Evolutionary conservation across 2,329 filamentous ascomycete species (phyloP).

Genomic region (Ophiostoma montium): DNA sequence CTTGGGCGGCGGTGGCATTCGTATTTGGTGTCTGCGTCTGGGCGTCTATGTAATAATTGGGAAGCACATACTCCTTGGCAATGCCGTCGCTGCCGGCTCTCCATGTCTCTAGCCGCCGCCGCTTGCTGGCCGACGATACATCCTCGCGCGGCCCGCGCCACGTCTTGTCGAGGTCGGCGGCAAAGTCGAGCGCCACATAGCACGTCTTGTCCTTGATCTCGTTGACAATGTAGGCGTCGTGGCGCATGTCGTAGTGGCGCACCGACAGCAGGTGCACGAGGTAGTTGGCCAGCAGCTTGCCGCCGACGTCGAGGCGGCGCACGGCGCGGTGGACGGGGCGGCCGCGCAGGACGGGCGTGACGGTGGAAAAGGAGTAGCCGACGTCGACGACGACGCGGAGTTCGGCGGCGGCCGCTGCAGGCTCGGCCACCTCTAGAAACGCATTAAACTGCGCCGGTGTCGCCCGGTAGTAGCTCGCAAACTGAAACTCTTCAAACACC

Average conservation of each 20-base stretch:
- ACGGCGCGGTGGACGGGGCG: slow-evolving; percentile 68
- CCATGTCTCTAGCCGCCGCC: slow-evolving; percentile 35
- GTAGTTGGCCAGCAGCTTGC: slow-evolving; percentile 87
- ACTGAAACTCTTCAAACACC: slow-evolving; percentile 93
- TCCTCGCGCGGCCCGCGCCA: slow-evolving; percentile 59
- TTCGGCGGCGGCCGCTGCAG: slow-evolving; percentile 52
- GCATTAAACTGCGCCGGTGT: slow-evolving; percentile 62
- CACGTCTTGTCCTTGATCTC: slow-evolving; percentile 89
- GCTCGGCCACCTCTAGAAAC: slow-evolving; percentile 46
- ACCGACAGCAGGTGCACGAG: slow-evolving; percentile 79
- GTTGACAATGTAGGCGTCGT: slow-evolving; percentile 86
- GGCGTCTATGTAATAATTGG: slow-evolving; percentile 63
- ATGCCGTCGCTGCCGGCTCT: slow-evolving; percentile 39
- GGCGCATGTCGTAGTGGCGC: slow-evolving; percentile 88
- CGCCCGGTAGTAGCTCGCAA: slow-evolving; percentile 69
- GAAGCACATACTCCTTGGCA: slow-evolving; percentile 82
- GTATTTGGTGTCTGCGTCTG: slow-evolving; percentile 16
- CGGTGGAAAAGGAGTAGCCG: slow-evolving; percentile 83
- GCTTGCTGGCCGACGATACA: slow-evolving; percentile 25
- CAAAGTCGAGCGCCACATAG: slow-evolving; percentile 69
- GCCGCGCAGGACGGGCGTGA: slow-evolving; percentile 74
- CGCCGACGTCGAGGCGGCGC: slow-evolving; percentile 76
- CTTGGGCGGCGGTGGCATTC: no score
- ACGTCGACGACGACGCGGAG: slow-evolving; percentile 80
- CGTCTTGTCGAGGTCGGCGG: slow-evolving; percentile 59